These are phyloP conservation scores for Lecanosticta acicola DNA, from an alignment of 2,329 filamentous ascomycete species.

Conservation along the genomic window DNA sequence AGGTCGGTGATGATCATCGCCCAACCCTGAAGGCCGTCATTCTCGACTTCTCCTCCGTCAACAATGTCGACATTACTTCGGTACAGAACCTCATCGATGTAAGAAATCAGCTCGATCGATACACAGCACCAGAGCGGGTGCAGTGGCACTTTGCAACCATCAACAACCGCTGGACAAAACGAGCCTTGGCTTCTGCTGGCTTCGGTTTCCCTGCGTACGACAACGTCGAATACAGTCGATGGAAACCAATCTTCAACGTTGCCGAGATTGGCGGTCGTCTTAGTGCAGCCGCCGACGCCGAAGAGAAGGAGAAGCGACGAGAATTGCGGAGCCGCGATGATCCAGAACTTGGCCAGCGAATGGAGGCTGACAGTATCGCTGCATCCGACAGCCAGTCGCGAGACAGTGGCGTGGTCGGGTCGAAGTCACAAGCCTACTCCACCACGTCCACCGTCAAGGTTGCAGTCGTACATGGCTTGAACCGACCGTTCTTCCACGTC, in stretches of 20 bases:
- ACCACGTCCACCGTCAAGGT: conserved; percentile 32
- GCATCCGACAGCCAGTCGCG: conserved; percentile 23
- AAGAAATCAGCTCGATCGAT: conserved; percentile 85
- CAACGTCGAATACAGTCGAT: conserved; percentile 55
- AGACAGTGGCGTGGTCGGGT: conserved; percentile 41
- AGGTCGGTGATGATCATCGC: conserved; percentile 43
- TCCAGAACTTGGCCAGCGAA: conserved; percentile 22
- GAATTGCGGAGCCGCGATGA: conserved; percentile 34
- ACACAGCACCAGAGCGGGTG: conserved; percentile 71
- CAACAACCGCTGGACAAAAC: conserved; percentile 91
- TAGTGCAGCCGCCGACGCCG: conserved; percentile 64
- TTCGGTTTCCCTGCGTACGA: conserved; percentile 70
- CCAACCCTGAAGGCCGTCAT: conserved; percentile 83
- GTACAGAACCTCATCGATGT: conserved; percentile 91
- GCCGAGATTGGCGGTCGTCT: conserved; percentile 72
- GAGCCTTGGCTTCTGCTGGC: conserved; percentile 76
- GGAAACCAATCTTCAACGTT: conserved; percentile 94
- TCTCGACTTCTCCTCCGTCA: conserved; percentile 87
- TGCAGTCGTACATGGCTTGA: conserved; percentile 75
- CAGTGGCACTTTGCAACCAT: conserved; percentile 97
- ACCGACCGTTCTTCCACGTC: conserved; percentile 87
- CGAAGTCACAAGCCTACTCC: conserved; percentile 40
- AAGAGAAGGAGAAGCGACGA: conserved; percentile 54
- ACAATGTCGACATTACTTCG: conserved; percentile 89
- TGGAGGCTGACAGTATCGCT: conserved; percentile 21